Evolutionary conservation across 371 early-diverging fungal species (phyloP).

Genomic region (Coemansia sp.): DNA sequence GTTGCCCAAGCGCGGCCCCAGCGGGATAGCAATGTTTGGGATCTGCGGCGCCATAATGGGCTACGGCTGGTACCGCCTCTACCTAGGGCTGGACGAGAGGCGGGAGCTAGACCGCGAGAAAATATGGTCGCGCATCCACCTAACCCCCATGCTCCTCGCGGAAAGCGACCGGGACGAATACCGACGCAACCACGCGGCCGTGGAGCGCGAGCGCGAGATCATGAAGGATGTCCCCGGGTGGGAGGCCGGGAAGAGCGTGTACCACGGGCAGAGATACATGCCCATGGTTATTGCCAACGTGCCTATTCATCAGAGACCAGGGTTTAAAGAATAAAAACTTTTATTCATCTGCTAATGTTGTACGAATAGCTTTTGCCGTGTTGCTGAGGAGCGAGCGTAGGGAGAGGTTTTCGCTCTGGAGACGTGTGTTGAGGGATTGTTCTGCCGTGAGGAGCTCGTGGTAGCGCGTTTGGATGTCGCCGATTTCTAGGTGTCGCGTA

Average conservation of each 20-base stretch:
- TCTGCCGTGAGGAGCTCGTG: slow-evolving; percentile 30
- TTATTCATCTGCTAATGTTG: no score
- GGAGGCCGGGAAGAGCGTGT: slow-evolving; percentile 80
- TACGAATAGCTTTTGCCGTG: no score
- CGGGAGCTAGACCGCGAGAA: slow-evolving; percentile 92
- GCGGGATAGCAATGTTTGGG: slow-evolving; percentile 65
- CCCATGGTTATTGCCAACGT: slow-evolving; percentile 59
- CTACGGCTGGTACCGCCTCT: slow-evolving; percentile 64
- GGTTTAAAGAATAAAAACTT: slow-evolving; percentile 40
- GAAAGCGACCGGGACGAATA: slow-evolving; percentile 92
- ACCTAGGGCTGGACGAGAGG: slow-evolving; percentile 58
- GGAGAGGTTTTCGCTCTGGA: slow-evolving; percentile 29
- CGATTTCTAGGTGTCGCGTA: slow-evolving; percentile 31
- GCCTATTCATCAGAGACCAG: slow-evolving; percentile 42
- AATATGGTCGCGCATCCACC: slow-evolving; percentile 88
- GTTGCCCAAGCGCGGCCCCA: slow-evolving; percentile 86
- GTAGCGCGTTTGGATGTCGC: slow-evolving; percentile 25
- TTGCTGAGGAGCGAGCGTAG: no score
- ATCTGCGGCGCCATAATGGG: slow-evolving; percentile 58
- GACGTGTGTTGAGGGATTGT: slow-evolving; percentile 22
- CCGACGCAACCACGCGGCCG: slow-evolving; percentile 74
- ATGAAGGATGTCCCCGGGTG: slow-evolving; percentile 88
- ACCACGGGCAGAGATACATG: slow-evolving; percentile 79
- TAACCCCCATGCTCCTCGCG: slow-evolving; percentile 87
- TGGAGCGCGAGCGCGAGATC: slow-evolving; percentile 77